These are phyloP conservation scores for Trichomonas vaginalis DNA, from an alignment of 208 protist species.

Conservation along the genomic window DNA sequence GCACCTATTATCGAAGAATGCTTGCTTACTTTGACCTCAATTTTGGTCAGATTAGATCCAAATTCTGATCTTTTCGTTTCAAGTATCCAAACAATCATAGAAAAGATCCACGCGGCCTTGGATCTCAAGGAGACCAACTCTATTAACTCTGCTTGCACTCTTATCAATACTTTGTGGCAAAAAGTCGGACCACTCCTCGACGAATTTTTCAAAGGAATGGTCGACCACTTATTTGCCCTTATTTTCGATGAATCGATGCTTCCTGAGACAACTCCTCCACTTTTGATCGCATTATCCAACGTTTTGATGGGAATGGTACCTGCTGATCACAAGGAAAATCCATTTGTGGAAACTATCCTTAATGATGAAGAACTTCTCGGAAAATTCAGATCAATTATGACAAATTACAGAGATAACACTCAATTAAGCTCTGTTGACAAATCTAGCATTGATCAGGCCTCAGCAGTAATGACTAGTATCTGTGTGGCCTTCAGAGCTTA, in stretches of 20 bases:
- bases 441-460: background rate
- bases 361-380: background rate
- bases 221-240: background rate
- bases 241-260: background rate
- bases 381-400: background rate
- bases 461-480: background rate
- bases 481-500: background rate
- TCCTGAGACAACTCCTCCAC: background rate
- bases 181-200: background rate
- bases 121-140: background rate
- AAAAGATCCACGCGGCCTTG: background rate
- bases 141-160: background rate
- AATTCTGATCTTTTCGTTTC: background rate
- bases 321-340: no score
- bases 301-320: background rate
- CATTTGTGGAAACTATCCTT: background rate
- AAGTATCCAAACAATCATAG: background rate
- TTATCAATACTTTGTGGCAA: background rate
- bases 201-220: background rate
- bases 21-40: background rate
- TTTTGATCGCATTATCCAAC: background rate
- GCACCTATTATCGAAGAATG: background rate
- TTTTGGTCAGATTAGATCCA: background rate
- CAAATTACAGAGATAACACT: background rate
- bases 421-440: background rate